phyloP scores from a whole-genome alignment of 202 grass and related monocot genomes.

The Schoenoplectus triqueter region DNA sequence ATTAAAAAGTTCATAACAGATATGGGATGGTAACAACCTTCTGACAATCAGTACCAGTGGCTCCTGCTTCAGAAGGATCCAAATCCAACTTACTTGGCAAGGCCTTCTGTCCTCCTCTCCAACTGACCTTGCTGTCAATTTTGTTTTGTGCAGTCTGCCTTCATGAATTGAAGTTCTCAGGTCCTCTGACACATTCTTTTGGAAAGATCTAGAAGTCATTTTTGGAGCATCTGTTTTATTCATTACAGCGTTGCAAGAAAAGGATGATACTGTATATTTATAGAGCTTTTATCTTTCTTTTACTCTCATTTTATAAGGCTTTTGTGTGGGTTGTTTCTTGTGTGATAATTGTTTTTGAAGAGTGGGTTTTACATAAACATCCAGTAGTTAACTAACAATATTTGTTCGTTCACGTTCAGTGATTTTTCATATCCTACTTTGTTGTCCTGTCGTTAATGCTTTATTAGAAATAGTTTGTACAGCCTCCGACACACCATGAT shows the following conservation, averaged over 20 bases:
- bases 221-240: conserved; percentile 13
- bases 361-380: background rate
- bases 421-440: background rate
- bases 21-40: background rate
- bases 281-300: background rate
- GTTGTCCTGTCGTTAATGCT: background rate
- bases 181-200: background rate
- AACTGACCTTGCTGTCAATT: conserved; percentile 17
- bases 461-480: conserved; percentile 17
- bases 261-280: conserved; percentile 19
- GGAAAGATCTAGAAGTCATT: background rate
- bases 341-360: conserved; percentile 19
- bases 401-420: conserved; percentile 7
- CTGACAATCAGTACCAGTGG: conserved; percentile 3
- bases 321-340: background rate
- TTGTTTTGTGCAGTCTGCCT: conserved; percentile 4
- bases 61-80: background rate
- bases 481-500: background rate
- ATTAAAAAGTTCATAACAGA: background rate
- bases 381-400: conserved; percentile 12
- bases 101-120: background rate
- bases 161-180: conserved; percentile 23
- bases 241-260: conserved; percentile 11
- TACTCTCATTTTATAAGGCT: background rate
- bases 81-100: background rate